phyloP scores from a whole-genome alignment of 2,329 filamentous ascomycete genomes.

The Alternaria ethzedia region DNA sequence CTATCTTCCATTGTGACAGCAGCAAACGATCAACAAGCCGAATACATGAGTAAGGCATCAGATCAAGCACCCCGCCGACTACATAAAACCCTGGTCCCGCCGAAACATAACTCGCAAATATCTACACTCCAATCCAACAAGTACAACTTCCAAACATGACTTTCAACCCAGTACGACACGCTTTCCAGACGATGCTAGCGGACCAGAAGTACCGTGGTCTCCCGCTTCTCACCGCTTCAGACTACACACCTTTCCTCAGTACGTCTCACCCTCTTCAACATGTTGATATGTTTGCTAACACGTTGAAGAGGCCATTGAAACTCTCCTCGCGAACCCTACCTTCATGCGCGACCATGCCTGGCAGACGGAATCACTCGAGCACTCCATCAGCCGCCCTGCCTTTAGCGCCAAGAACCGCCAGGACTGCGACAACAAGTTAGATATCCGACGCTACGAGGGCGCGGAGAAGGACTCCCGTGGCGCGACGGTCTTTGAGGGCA shows the following conservation, averaged over 20 bases:
- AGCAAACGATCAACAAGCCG: neutral
- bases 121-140: neutral
- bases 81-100: neutral
- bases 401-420: neutral
- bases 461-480: neutral
- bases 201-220: neutral
- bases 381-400: neutral
- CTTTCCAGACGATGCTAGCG: neutral
- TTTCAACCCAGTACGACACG: neutral
- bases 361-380: neutral
- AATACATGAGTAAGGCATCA: neutral
- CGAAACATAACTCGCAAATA: neutral
- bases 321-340: neutral
- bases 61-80: neutral
- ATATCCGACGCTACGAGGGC: neutral
- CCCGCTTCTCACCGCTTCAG: neutral
- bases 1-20: neutral
- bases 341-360: neutral
- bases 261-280: neutral
- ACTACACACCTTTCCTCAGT: neutral
- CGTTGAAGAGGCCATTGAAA: neutral
- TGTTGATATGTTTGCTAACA: no score
- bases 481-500: neutral
- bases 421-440: neutral
- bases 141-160: neutral